Base-by-base conservation (phyloP, 2,329 filamentous ascomycete species). In the Verticillium zaregamsianum region DNA sequence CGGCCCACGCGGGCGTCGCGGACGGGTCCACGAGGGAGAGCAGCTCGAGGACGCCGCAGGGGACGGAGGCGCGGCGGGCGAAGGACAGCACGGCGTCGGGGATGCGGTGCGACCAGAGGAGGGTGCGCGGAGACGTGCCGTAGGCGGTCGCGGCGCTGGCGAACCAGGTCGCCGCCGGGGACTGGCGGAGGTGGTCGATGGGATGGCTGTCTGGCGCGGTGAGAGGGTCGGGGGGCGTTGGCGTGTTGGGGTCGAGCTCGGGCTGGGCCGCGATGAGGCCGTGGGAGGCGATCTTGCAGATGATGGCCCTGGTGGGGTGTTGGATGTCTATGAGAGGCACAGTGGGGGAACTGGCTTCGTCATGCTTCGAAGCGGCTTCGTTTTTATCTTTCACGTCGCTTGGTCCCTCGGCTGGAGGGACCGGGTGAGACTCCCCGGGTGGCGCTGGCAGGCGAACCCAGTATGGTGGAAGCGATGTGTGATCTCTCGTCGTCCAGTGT, bases 21-120 rank as follows among this genome's bases (percentile, higher is more conserved):
- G 75, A 74, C 64, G 82, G 78, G 58, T 81, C 77, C 4, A 84
- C 78, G 3, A 84, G 67, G 23, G 72, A 76, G 0, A 88, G 70
- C 23, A 87, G 68, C n/a, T 86, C 84, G 32, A 88, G 76, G 32
- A 87, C 75, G 35, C 85, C 86, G 67, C 85, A 87, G 0, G 85
- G 85, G 1, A 88, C 79, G 0, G 81, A 82, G 20, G 82, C 80
- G 33, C 77, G 78, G 9, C 80, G 76, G 2, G 82, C 72, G 62
- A 88, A 84, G 1, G 73, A 64, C 1, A 86, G 67, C 5, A 87
- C 72, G 3, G 79, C 77, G 23, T 81, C 76, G 0, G 85, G 83
- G 56, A 87, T 85, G 61, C 80, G 79, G 73, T 86, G 87, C 68
- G 82, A 84, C 85, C 85, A 88, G 3, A 88, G 75, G 11, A 86